Base-by-base conservation (phyloP, 2,329 filamentous ascomycete genomes). In the Daldinia sp. region DNA sequence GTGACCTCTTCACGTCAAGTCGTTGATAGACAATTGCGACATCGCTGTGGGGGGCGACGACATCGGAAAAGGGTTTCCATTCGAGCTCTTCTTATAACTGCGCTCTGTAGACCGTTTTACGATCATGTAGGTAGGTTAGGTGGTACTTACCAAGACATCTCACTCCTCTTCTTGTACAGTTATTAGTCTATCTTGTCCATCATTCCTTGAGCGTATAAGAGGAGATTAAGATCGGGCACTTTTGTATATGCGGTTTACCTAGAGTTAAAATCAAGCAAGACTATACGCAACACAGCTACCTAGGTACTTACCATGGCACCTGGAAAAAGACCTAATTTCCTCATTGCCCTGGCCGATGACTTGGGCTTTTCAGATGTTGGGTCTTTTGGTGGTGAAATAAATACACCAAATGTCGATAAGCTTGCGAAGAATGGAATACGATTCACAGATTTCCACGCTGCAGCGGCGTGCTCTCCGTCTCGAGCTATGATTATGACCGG, bases 401-500 rank as follows among this genome's bases (percentile, higher is more conserved):
- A 80, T 32, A 88, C 86, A 0, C 86, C 86, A 0, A 83, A 86
- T 68, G 77, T 88, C 34, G 83, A 87, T 74, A 82, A 81, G 34
- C 73, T 86, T 2, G 80, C 83, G 2, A 75, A 79, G 11, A 71
- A 74, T 56, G 82, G 86, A 27, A 74, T 89, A 17, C 82, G 86
- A 4, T 87, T 89, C 70, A 89, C 86, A 0, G 84, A 88, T 68
- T 89, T 88, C 73, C 87, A 90, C 70, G 84, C 86, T 1, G 87
- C 87, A 0, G 84, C 86, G 2, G 87, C 87, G 51, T 90, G 86
- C 74, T 89, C 86, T 50, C 87, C 87, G 1, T 87, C 85, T 2
- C 79, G 87, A 34, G 85, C 86, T 15, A 90, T 90, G 87, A 82
- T 90, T 67, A 84, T 89, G 81, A 88, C 85, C 0, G 86, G 86